These are phyloP conservation scores for Collybia sordida DNA, from an alignment of 768 basidiomycete species.

Conservation along the genomic window DNA sequence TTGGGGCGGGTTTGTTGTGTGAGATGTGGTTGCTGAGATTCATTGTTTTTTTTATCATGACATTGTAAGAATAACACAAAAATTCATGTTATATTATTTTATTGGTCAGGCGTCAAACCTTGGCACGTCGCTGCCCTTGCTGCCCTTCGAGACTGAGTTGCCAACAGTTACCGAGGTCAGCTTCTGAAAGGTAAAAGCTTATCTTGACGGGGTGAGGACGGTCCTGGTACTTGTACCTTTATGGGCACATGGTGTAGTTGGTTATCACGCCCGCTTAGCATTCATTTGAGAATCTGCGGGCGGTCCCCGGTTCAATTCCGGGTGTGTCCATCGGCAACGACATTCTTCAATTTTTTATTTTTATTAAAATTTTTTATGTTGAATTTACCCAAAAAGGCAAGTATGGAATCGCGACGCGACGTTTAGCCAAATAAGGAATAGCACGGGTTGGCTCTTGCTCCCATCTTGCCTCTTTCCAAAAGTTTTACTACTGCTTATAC, in stretches of 20 bases:
- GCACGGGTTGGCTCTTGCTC: no score
- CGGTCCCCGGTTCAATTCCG: constrained; percentile 8
- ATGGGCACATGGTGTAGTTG: constrained; percentile 11
- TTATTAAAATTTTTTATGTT: not conserved
- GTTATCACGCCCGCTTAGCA: constrained; percentile 10
- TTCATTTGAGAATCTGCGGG: constrained; percentile 10
- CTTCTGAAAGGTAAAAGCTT: no score
- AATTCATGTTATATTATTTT: no score
- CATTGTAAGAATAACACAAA: no score
- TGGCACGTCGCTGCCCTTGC: no score
- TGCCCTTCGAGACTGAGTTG: no score
- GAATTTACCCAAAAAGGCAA: not conserved
- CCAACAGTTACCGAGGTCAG: no score
- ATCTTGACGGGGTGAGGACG: no score
- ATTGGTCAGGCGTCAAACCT: no score
- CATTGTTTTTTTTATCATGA: no score
- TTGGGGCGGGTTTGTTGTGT: constrained; percentile 32
- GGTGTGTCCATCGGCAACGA: constrained; percentile 9
- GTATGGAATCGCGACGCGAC: not conserved
- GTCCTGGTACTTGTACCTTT: not conserved
- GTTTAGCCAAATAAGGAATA: no score
- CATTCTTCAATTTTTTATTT: not conserved
- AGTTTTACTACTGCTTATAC: not conserved
- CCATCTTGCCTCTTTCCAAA: no score
- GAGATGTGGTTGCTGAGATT: not conserved